Evolutionary conservation across 2,329 filamentous ascomycete genomes (phyloP).

Genomic region (Incumbomyces lentus): DNA sequence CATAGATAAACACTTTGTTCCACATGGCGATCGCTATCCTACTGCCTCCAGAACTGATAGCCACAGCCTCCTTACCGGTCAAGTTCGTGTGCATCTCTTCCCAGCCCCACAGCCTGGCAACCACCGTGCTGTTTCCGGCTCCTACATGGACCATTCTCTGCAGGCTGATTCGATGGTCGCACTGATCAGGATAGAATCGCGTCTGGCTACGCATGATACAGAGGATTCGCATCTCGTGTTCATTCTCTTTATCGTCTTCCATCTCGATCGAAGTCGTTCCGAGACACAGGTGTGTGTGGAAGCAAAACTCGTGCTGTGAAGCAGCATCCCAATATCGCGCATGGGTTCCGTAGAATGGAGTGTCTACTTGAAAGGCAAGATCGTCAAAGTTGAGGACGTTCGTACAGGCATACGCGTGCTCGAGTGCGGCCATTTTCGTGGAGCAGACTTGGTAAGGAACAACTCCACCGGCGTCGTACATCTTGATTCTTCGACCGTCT

Average conservation of each 20-base stretch:
- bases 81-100: constrained; percentile 25
- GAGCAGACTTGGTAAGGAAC: constrained; percentile 10
- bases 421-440: constrained; percentile 11
- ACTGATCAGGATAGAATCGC: constrained; percentile 21
- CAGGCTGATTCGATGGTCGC: constrained; percentile 28
- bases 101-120: constrained; percentile 14
- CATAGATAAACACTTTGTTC: constrained; percentile 33
- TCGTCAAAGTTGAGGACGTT: constrained; percentile 3
- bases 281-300: constrained; percentile 32
- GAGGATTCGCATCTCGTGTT: constrained; percentile 27
- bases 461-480: constrained; percentile 11
- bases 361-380: constrained; percentile 28
- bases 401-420: constrained; percentile 19
- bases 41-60: constrained; percentile 25
- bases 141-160: constrained; percentile 31
- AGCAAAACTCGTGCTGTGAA: constrained; percentile 20
- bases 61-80: constrained; percentile 27
- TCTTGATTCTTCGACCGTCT: constrained; percentile 12
- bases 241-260: constrained; percentile 1
- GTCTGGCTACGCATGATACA: constrained; percentile 30
- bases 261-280: constrained; percentile 27
- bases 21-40: constrained; percentile 34
- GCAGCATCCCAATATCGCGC: constrained; percentile 11
- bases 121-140: constrained; percentile 6
- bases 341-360: constrained; percentile 32